Percentiles rank a stretch among this genome's conserved stretches.
Conservation (phyloP, 2,329 filamentous ascomycete genomes). For the Colletotrichum theobromicola region DNA sequence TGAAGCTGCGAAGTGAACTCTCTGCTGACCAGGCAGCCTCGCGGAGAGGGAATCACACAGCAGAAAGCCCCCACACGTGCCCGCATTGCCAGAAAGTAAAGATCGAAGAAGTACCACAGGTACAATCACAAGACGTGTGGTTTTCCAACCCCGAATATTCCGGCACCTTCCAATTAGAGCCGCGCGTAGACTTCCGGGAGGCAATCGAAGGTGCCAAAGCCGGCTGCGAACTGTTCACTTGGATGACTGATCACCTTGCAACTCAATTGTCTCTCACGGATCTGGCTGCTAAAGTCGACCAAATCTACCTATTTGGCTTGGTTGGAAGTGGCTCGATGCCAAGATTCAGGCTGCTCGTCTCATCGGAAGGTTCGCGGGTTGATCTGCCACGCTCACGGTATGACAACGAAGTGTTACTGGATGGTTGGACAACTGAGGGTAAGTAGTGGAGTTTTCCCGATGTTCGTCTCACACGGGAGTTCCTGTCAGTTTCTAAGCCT, state of each 20-base stretch:
- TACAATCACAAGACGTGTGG: not conserved
- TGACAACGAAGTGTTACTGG: not conserved
- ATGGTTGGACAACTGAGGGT: not conserved
- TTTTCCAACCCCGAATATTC: not conserved
- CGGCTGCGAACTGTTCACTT: not conserved
- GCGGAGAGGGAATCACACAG: not conserved
- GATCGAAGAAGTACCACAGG: not conserved
- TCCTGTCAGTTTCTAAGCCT: not conserved
- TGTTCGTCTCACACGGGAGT: not conserved
- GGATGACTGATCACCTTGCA: not conserved
- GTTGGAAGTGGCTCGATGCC: not conserved
- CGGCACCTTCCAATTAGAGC: not conserved
- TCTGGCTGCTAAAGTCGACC: not conserved
- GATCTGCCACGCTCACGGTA: not conserved
- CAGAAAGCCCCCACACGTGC: not conserved
- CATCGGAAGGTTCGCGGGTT: not conserved
- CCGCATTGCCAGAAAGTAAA: not conserved
- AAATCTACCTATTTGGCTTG: not conserved
- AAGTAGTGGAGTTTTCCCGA: not conserved
- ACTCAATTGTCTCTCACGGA: not conserved
- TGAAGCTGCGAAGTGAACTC: not conserved
- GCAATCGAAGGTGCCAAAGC: not conserved
- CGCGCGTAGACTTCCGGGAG: not conserved
- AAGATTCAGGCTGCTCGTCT: not conserved
- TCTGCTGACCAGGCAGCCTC: not conserved